Base-by-base conservation (phyloP, 2,329 filamentous ascomycete species). In the Colletotrichum horii region DNA sequence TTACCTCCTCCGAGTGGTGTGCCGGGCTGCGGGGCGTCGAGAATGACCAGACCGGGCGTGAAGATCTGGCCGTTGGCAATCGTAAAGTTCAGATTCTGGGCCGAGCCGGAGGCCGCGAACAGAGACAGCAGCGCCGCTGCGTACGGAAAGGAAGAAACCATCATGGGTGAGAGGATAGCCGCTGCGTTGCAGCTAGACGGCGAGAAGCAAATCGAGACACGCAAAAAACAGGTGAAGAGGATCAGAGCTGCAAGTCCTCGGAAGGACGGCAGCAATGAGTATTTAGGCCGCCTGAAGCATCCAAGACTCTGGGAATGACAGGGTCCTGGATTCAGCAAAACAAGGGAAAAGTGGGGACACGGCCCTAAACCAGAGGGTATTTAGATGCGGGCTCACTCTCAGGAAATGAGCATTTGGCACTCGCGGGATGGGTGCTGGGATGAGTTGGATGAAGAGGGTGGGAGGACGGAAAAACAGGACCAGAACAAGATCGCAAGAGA, bases 11-110 rank as follows among this genome's bases (percentile, higher is more conserved):
- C 92, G 43, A 93, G 81, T 1, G 92, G 91, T 14, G 92, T 93
- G 66, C 89, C 88, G 7, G 92, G 92, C 77, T 94, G 92, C 15
- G 92, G 92, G 36, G 93, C 88, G 82, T 94, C 89, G 43, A 94
- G 85, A 71, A 94, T 89, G 28, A 89, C 92, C 71, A 94, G 88
- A 0, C 93, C 93, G 1, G 93, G 93, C 0, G 93, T 95, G 79
- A 90, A 94, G 70, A 95, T 90, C 79, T 94, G 92, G 19, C 93
- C 93, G 78, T 91, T 91, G 26, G 91, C 83, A 67, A 91, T 89
- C 24, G 89, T 91, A 79, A 93, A 93, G 76, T 87, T 91, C 79
- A 93, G 93, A 75, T 87, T 85, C 56, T 84, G 80, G 8, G 85
- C 85, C 32, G 68, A 65, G 9, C 67, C 64, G 12, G 43, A 67